Conservation (phyloP, 2,329 filamentous ascomycete genomes). For the Ceratocystis diversiconidia region DNA sequence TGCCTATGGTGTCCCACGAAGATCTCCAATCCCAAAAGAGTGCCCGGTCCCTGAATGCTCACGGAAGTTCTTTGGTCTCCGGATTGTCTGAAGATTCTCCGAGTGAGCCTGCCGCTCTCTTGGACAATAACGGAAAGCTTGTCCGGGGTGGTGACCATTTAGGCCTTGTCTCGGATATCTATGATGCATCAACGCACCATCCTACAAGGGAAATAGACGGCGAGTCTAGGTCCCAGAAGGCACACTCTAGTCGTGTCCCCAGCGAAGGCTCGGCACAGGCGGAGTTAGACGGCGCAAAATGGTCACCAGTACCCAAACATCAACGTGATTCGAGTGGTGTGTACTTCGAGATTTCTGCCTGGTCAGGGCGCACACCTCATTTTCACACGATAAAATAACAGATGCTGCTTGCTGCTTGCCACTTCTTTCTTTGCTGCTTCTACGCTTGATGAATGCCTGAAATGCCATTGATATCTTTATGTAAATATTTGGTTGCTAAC, state of each 20-base stretch:
- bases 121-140: neutral
- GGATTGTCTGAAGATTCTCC: neutral
- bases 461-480: neutral
- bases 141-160: neutral
- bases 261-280: neutral
- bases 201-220: neutral
- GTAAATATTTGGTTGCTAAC: neutral
- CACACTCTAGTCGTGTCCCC: neutral
- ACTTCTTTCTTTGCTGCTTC: neutral
- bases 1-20: neutral
- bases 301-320: slow-evolving; percentile 9
- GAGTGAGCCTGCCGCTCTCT: neutral
- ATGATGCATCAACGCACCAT: neutral
- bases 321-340: slow-evolving; percentile 6
- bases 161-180: neutral
- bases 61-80: neutral
- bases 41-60: neutral
- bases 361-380: neutral
- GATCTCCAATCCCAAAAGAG: neutral
- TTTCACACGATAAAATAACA: slow-evolving; percentile 8
- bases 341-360: neutral
- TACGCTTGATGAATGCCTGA: neutral
- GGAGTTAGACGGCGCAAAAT: neutral
- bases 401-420: neutral
- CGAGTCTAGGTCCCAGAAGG: neutral